Evolutionary conservation across 2,329 filamentous ascomycete species (phyloP).

Genomic region (Parastagonospora avenae): DNA sequence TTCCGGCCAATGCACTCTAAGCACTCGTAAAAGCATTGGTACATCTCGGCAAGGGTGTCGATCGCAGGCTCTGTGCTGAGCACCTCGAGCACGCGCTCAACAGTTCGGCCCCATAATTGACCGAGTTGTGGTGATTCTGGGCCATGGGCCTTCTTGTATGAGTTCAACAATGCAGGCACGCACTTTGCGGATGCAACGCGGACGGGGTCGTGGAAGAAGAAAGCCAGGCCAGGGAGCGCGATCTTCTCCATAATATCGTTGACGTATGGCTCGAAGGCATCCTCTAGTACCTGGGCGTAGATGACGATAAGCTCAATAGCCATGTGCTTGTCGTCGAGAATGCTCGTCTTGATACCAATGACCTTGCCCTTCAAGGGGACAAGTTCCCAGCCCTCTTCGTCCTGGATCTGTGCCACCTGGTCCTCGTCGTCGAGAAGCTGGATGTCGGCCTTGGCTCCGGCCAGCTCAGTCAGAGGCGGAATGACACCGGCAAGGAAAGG

Average conservation of each 20-base stretch:
- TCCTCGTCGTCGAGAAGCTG: conserved; percentile 95
- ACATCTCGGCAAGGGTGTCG: conserved; percentile 97
- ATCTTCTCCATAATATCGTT: conserved; percentile 95
- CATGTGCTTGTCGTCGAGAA: conserved; percentile 98
- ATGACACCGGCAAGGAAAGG: conserved; percentile 93
- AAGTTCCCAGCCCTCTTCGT: conserved; percentile 96
- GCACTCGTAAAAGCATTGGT: conserved; percentile 99
- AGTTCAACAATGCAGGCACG: conserved; percentile 89
- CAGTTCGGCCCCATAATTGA: conserved; percentile 82
- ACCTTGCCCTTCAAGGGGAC: conserved; percentile 97
- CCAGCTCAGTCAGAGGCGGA: conserved; percentile 88
- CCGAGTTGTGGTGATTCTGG: conserved; percentile 76
- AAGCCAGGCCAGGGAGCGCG: conserved; percentile 87
- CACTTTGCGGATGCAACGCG: conserved; percentile 93
- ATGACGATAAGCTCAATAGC: conserved; percentile 98
- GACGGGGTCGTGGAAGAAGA: conserved; percentile 99
- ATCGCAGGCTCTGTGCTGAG: conserved; percentile 92
- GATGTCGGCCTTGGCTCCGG: conserved; percentile 94
- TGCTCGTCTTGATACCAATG: conserved; percentile 96
- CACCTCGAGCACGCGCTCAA: conserved; percentile 91
- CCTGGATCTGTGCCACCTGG: conserved; percentile 87
- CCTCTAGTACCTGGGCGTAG: conserved; percentile 95
- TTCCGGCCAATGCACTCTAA: conserved; percentile 91
- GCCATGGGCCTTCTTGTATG: conserved; percentile 91
- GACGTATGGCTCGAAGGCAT: conserved; percentile 88